Evolutionary conservation across 495 filamentous ascomycete species (phyloP), one percentile per base, ranked within the genome.

Genomic region (Astrothelium subdiscretum): DNA sequence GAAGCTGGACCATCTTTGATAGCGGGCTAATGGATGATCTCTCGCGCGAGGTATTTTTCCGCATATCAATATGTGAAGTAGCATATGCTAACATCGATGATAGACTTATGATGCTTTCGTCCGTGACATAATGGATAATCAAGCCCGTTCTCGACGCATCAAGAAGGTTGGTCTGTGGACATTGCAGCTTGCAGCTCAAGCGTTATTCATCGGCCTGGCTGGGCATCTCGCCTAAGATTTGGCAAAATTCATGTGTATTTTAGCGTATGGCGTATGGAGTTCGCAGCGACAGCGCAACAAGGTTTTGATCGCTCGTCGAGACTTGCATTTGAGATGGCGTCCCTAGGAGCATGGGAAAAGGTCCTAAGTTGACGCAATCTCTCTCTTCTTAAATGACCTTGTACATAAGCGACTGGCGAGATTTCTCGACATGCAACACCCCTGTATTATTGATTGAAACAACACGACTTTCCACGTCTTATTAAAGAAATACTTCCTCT

Each of bases 111-210:
- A 88, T 66, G 94, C 94, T 0, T 97, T 98, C 73, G 90, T 91
- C 22, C 83, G 83, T 61, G 87, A 92, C 75, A 89, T 97, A 22
- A 83, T 88, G 54, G 91, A 97, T 70, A 83, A 92, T 62, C 83
- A 95, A 72, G 87, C 85, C 63, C 83, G 90, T 35, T 86, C 89
- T 70, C 80, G 92, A 43, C 83, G 95, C 43, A 86, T 98, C 69
- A 95, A 91, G 77, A 95, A 97, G 70, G 95, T 98, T 20, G 94
- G 94, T 27, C 84, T 97, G 66, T 98, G 94, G 94, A 95, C 90
- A 11, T 77, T 98, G 40, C 90, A 91, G 70, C 74, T 97, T 54
- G 87, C 90, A 2, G 88, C 91, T 5, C 94, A 98, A 73, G 94
- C 91, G n/a, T 77, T 98, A 48, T 89, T 97, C 68, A 87, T 97